Conservation (phyloP, 1,284 basidiomycete genomes). For the Tilletia caries region DNA sequence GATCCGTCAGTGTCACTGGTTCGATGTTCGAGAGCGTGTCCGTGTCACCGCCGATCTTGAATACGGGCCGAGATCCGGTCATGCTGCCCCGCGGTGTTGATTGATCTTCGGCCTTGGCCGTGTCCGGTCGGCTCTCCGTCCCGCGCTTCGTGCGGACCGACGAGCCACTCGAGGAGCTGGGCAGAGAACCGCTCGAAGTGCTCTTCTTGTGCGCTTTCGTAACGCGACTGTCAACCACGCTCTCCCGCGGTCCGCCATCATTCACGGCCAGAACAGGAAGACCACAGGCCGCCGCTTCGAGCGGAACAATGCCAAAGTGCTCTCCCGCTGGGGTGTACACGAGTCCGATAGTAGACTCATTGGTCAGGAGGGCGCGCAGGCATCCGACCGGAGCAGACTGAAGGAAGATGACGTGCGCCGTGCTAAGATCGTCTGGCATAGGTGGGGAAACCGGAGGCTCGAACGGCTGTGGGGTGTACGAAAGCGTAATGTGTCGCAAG, state of each 20-base stretch:
- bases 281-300: slow-evolving; percentile 90
- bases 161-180: neutral
- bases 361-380: slow-evolving; percentile 39
- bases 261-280: slow-evolving; percentile 84
- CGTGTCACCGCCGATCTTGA: neutral
- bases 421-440: slow-evolving; percentile 11
- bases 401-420: slow-evolving; percentile 37
- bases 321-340: slow-evolving; percentile 93
- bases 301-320: slow-evolving; percentile 93
- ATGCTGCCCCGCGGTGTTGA: slow-evolving; percentile 3
- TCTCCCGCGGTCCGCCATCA: slow-evolving; percentile 88
- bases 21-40: slow-evolving; percentile 3
- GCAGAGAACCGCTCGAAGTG: neutral
- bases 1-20: neutral
- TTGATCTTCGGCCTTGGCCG: neutral
- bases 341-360: slow-evolving; percentile 55
- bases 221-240: slow-evolving; percentile 63
- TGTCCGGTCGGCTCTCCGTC: slow-evolving; percentile 8
- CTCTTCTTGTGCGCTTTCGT: neutral
- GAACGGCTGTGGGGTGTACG: slow-evolving; percentile 32
- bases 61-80: neutral
- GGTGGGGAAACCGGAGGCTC: slow-evolving; percentile 49
- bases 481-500: slow-evolving; percentile 56
- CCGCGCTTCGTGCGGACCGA: neutral
- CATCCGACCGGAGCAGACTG: slow-evolving; percentile 43